Evolutionary conservation across 306 rosid species (phyloP), one percentile per base, ranked within the genome.

Genomic region (Delonix regia): DNA sequence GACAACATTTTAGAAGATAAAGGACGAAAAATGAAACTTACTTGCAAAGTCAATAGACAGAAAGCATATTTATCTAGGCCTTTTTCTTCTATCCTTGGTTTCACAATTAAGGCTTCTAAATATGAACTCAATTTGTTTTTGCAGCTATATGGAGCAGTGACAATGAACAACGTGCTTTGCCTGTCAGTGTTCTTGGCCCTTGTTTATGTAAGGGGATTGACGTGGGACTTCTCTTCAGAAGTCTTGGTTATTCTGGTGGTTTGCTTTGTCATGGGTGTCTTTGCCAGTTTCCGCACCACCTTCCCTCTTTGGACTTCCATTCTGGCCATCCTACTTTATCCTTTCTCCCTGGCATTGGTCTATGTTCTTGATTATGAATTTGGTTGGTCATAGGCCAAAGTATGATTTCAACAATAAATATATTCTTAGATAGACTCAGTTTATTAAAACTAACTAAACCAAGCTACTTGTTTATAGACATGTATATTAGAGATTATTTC

Each of bases 181-280:
- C 87, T 93, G 69, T 89, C 98, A 2, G 99, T 95, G 4, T 93
- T 93, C 88, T 86, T 95, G 83, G 98, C 97, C 39, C 89, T 93
- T 10, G 98, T 95, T 10, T 95, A 95, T 44, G 13, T 13, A 19
- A 85, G 97, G 78, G 99, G 86, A 74, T 79, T 93, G 83, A 84
- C 92, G 60, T 95, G 99, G 99, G 87, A 95, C 81, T 95, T 95
- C 88, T 91, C 98, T 10, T 80, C 97, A 0, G 98, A 91, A 85
- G 98, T 95, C 47, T 59, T 95, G 77, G 93, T 95, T 30, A 95
- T 95, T 81, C 82, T 95, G 6, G 59, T 95, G 0, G 98, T 93
- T 24, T 89, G 97, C 82, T 0, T 90, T 4, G 83, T 90, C 27
- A 87, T 93, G 92, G 97, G 98, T 6, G 73, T 45, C n/a, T 80